Conservation (phyloP, 2,329 filamentous ascomycete species). For the Fusarium mexicanum region DNA sequence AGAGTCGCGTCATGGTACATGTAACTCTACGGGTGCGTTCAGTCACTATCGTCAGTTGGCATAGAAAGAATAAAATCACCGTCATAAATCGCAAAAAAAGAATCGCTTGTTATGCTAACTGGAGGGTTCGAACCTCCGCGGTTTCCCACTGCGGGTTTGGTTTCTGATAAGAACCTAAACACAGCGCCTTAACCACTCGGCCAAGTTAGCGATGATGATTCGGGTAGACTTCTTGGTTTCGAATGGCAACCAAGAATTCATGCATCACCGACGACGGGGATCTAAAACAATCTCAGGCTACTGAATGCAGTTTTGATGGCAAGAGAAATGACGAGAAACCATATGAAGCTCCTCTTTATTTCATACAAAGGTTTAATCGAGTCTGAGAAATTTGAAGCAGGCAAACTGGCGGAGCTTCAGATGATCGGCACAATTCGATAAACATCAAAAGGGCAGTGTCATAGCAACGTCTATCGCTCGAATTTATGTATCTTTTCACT, state of each 20-base stretch:
- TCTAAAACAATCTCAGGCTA: accelerated
- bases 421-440: background rate
- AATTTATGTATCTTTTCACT: background rate
- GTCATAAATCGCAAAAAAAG: background rate
- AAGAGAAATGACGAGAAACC: accelerated
- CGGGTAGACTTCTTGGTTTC: accelerated
- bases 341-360: accelerated
- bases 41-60: too few species aligned
- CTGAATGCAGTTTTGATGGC: accelerated
- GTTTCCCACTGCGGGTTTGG: slow-evolving; percentile 41
- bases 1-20: slow-evolving; percentile 3
- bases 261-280: accelerated
- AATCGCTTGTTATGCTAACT: slow-evolving; percentile 30
- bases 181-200: slow-evolving; percentile 41
- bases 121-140: slow-evolving; percentile 41
- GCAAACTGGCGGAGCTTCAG: background rate
- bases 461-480: background rate
- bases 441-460: too few species aligned
- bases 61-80: accelerated
- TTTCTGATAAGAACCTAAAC: slow-evolving; percentile 38
- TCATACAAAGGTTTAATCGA: too few species aligned
- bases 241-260: background rate
- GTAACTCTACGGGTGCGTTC: background rate
- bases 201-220: slow-evolving; percentile 38
- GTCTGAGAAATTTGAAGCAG: too few species aligned